Percentiles rank a stretch among this genome's conserved stretches.
phyloP scores from a whole-genome alignment of 1,284 basidiomycete genomes.

The Malassezia vespertilionis region DNA sequence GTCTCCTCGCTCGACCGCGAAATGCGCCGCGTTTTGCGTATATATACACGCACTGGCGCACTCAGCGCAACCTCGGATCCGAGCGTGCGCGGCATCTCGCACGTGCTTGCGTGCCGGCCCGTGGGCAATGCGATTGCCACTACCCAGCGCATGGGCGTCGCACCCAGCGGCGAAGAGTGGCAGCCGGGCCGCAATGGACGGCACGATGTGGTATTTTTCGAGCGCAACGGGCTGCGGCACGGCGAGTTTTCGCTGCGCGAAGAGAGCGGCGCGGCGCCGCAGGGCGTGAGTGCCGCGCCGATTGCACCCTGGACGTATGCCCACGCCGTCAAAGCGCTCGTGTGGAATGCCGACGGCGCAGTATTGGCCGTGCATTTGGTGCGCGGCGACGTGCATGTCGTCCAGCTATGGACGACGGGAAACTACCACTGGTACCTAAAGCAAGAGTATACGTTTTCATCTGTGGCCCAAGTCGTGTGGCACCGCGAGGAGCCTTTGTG shows the following conservation, averaged over 20 bases:
- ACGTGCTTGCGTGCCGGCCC: constrained; percentile 72
- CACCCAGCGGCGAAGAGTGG: constrained; percentile 50
- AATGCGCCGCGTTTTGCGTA: constrained; percentile 59
- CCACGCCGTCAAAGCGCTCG: constrained; percentile 61
- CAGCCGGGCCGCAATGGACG: constrained; percentile 48
- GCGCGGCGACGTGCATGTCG: constrained; percentile 7
- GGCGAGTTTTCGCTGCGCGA: constrained; percentile 72
- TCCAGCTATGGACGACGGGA: constrained; percentile 87
- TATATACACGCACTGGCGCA: constrained; percentile 55
- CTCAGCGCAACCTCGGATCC: constrained; percentile 74
- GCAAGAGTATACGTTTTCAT: too few relatives aligned
- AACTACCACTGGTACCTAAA: constrained; percentile 80
- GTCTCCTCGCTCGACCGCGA: constrained; percentile 60
- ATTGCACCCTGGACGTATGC: constrained; percentile 15
- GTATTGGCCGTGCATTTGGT: constrained; percentile 57
- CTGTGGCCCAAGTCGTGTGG: constrained; percentile 55
- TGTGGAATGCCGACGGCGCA: constrained; percentile 81
- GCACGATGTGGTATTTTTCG: constrained; percentile 87
- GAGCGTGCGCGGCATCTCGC: constrained; percentile 67
- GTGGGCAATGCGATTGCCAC: constrained; percentile 70
- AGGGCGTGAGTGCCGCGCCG: constrained; percentile 28
- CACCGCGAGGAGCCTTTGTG: constrained; percentile 69
- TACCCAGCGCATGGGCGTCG: constrained; percentile 69
- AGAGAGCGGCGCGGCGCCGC: constrained; percentile 42
- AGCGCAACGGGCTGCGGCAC: constrained; percentile 82